Base-by-base conservation (phyloP, 129 eudicot species). In the Flaveria linearis region DNA sequence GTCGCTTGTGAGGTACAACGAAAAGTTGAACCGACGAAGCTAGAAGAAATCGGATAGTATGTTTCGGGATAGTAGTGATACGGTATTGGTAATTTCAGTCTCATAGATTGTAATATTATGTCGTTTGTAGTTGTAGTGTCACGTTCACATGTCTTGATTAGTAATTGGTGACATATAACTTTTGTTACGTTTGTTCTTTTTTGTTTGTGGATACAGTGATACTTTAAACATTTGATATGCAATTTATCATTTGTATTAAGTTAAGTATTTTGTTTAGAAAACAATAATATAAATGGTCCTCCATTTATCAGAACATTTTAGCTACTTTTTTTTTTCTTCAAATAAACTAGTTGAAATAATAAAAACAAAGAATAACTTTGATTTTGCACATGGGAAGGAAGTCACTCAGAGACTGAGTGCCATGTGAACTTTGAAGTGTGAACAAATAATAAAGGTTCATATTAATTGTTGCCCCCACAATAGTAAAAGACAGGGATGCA, bases 1-100 rank as follows among this genome's bases (percentile, higher is more conserved):
- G 28, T 91, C 97, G 16, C 76, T 86, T 12, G 18, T 86, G 56
- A 86, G 87, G 80, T 88, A 80, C 62, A 84, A 57, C 16, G 87
- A 88, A 17, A 84, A 51, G 85, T 18, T 84, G 65, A 74, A 65
- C 10, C 75, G 88, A 70, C 67, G 89, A 67, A 5, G 46, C 51
- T 52, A 42, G 8, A 72, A n/a, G 33, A 42, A 18, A 72, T 46
- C 8, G 17, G 42, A 25, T 22, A 6, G 5, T 58, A 23, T 23
- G 8, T 36, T 36, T 5, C 7, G 41, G 41, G 41, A 5, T 36
- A 36, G 7, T 5, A 36, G 41, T 36, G 6, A 36, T 36, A 36
- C 41, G 1, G 8, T 36, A 36, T 36, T 36, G 7, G 41, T 36
- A 36, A 36, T 36, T 36, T 36, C 7, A 36, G 7, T 36, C 41